A percentile compares a stretch with the other conserved stretches of the same genome.
phyloP scores from a whole-genome alignment of 495 filamentous ascomycete genomes.

The Aspergillus nanangensis region DNA sequence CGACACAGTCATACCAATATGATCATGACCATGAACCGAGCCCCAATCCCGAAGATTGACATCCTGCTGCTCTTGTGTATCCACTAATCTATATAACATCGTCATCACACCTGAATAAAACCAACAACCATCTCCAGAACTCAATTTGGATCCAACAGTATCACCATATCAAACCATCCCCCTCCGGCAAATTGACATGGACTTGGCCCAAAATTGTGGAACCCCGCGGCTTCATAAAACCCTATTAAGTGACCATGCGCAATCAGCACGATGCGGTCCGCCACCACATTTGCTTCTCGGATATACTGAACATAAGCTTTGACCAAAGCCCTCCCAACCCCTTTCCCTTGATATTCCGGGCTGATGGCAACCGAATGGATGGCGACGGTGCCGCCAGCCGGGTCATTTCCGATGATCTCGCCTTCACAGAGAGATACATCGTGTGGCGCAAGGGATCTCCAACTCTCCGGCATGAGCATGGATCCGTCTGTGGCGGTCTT shows the following conservation, averaged over 20 bases:
- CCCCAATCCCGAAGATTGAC: no score
- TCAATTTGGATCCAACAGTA: no score
- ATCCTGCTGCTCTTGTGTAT: no score
- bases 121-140: no score
- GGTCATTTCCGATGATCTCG: conserved; percentile 18
- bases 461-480: conserved; percentile 19
- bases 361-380: conserved; percentile 21
- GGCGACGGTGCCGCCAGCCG: conserved; percentile 13
- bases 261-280: neutral
- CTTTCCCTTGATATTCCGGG: conserved; percentile 18
- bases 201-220: neutral
- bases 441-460: conserved; percentile 6
- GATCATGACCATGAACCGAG: no score
- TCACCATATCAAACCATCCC: neutral
- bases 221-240: neutral
- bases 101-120: no score
- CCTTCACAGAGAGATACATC: conserved; percentile 4
- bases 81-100: no score
- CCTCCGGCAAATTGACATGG: neutral
- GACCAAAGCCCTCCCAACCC: conserved; percentile 18
- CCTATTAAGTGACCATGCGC: neutral
- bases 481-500: conserved; percentile 15
- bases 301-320: conserved; percentile 18
- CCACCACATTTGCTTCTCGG: neutral
- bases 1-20: no score